Conservation (phyloP, 768 basidiomycete species). For the Boletus edulis region DNA sequence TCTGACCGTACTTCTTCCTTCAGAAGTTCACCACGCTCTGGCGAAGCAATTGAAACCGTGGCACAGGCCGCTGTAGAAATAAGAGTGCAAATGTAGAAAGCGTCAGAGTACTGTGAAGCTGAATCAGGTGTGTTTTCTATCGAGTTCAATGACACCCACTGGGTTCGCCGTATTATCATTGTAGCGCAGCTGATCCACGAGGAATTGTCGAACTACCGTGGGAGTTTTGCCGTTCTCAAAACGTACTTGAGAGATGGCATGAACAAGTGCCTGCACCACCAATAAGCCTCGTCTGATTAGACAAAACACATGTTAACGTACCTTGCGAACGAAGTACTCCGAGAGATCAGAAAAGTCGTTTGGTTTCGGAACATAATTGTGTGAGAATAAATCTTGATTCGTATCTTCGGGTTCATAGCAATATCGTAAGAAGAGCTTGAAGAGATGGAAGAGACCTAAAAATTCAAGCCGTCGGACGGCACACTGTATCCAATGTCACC, state of each 20-base stretch:
- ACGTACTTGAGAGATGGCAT: conserved; percentile 81
- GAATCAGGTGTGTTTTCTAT: not conserved
- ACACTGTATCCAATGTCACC: conserved; percentile 51
- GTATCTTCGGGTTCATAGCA: conserved; percentile 86
- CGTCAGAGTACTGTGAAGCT: conserved; percentile 75
- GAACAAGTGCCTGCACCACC: conserved; percentile 60
- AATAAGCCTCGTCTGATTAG: conserved; percentile 3
- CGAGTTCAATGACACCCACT: conserved; percentile 44
- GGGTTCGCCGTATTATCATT: conserved; percentile 93
- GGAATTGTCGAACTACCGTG: conserved; percentile 78
- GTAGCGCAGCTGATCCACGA: conserved; percentile 90
- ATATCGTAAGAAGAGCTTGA: conserved; percentile 90
- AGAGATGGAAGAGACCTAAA: conserved; percentile 90
- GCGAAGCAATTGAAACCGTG: conserved; percentile 70
- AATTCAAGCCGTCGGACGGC: conserved; percentile 81
- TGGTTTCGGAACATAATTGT: conserved; percentile 90
- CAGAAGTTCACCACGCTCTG: conserved; percentile 76
- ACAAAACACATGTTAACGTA: conserved; percentile 25
- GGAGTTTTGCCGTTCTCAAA: conserved; percentile 87
- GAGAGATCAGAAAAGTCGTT: conserved; percentile 91
- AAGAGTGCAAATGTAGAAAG: conserved; percentile 83
- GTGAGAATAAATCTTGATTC: conserved; percentile 79
- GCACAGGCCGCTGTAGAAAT: conserved; percentile 81
- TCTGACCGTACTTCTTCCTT: conserved; percentile 65
- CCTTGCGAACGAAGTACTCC: conserved; percentile 96